Conservation (phyloP, 108 stramenopile genomes). For the Discostella stelligeroides region DNA sequence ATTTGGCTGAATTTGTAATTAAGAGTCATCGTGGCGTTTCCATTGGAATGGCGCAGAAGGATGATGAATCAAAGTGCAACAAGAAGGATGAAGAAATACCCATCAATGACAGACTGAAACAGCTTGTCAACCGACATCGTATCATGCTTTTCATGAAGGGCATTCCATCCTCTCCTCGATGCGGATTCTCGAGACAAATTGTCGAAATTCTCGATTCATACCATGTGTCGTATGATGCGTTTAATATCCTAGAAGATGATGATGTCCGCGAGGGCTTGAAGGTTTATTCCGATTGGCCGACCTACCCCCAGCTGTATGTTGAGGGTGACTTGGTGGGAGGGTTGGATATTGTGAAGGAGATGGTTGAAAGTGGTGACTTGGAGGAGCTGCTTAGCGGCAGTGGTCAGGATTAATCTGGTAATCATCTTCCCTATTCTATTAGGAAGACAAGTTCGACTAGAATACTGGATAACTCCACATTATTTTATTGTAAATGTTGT, state of each 20-base stretch:
- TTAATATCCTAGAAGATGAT: slow-evolving; percentile 87
- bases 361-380: slow-evolving; percentile 83
- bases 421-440: too few species aligned
- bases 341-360: slow-evolving; percentile 95
- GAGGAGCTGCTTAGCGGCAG: slow-evolving; percentile 43
- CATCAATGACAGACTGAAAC: slow-evolving; percentile 62
- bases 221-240: slow-evolving; percentile 77
- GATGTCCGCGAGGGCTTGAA: slow-evolving; percentile 94
- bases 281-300: slow-evolving; percentile 92
- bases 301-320: slow-evolving; percentile 95
- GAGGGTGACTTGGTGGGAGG: slow-evolving; percentile 97
- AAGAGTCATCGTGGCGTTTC: not conserved
- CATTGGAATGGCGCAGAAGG: not conserved
- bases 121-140: slow-evolving; percentile 57
- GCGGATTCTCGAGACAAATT: slow-evolving; percentile 91
- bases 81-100: slow-evolving; percentile 12
- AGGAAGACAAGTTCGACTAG: too few species aligned
- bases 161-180: slow-evolving; percentile 84
- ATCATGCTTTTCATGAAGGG: slow-evolving; percentile 99
- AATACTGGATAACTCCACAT: too few species aligned
- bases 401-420: too few species aligned
- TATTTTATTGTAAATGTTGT: too few species aligned
- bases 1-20: slow-evolving; percentile 30
- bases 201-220: slow-evolving; percentile 79
- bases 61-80: slow-evolving; percentile 4